These are phyloP conservation scores for Nicotiana sylvestris DNA, from an alignment of 257 asterid species.

Conservation along the genomic window DNA sequence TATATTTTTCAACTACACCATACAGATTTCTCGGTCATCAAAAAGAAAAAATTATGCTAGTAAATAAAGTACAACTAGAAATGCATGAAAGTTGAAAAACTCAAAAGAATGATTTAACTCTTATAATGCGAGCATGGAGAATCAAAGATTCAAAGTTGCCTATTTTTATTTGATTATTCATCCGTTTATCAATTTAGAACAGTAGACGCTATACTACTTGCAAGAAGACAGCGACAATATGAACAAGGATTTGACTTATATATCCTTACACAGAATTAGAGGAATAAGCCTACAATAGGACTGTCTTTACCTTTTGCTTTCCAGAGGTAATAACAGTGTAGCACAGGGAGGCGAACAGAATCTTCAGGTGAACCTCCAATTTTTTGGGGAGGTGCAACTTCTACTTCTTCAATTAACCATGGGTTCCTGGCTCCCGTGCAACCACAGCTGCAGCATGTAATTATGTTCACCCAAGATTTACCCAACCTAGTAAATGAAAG, in stretches of 20 bases:
- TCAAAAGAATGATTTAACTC: too few species aligned
- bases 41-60: too few species aligned
- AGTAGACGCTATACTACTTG: background rate
- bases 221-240: background rate
- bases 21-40: too few species aligned
- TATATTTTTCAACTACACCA: too few species aligned
- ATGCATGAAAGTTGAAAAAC: too few species aligned
- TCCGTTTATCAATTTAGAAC: background rate
- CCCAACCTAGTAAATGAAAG: background rate
- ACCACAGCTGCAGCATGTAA: constrained; percentile 1
- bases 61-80: too few species aligned
- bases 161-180: background rate
- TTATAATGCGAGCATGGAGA: background rate
- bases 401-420: constrained; percentile 2
- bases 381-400: background rate
- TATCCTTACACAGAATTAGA: background rate
- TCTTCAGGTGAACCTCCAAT: background rate
- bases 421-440: background rate
- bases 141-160: background rate
- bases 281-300: background rate
- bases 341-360: background rate
- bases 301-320: background rate
- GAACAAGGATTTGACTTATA: background rate
- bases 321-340: background rate
- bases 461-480: background rate